These are phyloP conservation scores for Echinosphaeria canescens DNA, from an alignment of 2,329 filamentous ascomycete species.

Conservation along the genomic window DNA sequence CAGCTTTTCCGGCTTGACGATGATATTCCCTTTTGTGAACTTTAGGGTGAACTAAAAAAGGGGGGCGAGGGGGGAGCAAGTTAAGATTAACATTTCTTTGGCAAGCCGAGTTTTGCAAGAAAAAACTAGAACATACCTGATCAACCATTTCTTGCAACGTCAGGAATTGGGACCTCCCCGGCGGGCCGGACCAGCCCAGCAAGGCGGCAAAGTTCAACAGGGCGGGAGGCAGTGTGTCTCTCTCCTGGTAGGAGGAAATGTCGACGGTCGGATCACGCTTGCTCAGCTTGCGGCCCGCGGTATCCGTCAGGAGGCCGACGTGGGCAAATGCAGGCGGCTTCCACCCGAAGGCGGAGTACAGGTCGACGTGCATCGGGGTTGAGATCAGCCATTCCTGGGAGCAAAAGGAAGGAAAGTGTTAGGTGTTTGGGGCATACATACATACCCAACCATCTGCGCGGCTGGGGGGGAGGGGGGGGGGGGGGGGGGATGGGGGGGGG, in stretches of 20 bases:
- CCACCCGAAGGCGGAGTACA: constrained; percentile 69
- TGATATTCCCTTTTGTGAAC: constrained; percentile 80
- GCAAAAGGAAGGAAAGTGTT: too few relatives aligned
- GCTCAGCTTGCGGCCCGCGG: constrained; percentile 56
- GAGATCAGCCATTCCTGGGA: constrained; percentile 81
- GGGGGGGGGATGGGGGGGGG: too few relatives aligned
- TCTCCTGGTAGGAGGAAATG: constrained; percentile 24
- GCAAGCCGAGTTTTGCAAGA: too few relatives aligned
- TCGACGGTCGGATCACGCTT: constrained; percentile 49
- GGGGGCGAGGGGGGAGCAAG: neutral
- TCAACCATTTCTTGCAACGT: constrained; percentile 47
- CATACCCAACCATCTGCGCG: too few relatives aligned
- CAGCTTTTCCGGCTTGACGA: constrained; percentile 63
- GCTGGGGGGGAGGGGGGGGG: too few relatives aligned
- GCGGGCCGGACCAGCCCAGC: constrained; percentile 40
- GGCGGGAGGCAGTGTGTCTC: constrained; percentile 22
- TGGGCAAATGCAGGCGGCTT: constrained; percentile 55
- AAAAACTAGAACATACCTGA: constrained; percentile 40
- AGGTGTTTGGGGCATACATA: too few relatives aligned
- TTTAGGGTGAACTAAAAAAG: constrained; percentile 49
- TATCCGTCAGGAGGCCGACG: constrained; percentile 51
- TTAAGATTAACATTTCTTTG: too few relatives aligned
- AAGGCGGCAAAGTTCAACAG: constrained; percentile 67
- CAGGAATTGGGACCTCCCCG: constrained; percentile 2
- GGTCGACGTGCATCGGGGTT: constrained; percentile 48